These are phyloP conservation scores for Hysterangium stoloniferum DNA, from an alignment of 768 basidiomycete genomes.

Conservation along the genomic window DNA sequence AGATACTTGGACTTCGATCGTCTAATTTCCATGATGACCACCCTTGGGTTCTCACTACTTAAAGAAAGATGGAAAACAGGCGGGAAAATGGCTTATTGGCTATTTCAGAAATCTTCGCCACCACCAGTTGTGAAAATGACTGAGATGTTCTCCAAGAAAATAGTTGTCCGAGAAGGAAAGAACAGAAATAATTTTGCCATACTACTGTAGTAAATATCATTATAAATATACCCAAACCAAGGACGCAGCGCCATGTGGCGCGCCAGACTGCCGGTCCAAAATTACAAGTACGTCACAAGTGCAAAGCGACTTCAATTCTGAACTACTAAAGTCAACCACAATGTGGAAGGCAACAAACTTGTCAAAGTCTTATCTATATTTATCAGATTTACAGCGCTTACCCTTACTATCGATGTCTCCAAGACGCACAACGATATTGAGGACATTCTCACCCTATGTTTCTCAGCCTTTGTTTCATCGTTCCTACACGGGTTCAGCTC, in stretches of 20 bases:
- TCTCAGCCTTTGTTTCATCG: background rate
- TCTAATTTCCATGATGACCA: conserved; percentile 47
- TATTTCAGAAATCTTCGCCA: conserved; percentile 48
- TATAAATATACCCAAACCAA: conserved; percentile 7
- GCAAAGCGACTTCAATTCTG: too few relatives aligned
- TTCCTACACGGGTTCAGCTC: background rate
- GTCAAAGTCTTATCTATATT: too few relatives aligned
- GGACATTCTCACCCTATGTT: background rate
- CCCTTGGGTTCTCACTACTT: conserved; percentile 44
- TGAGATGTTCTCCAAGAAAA: conserved; percentile 46
- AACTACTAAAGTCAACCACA: too few relatives aligned
- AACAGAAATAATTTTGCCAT: conserved; percentile 78
- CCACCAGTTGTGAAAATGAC: background rate
- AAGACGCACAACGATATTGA: too few relatives aligned
- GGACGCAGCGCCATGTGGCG: background rate
- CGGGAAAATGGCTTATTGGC: conserved; percentile 85
- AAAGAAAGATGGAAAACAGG: conserved; percentile 53
- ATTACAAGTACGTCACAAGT: background rate
- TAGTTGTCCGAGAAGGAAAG: conserved; percentile 47
- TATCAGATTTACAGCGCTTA: too few relatives aligned
- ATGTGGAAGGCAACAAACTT: too few relatives aligned
- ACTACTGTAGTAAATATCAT: conserved; percentile 23
- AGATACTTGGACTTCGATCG: conserved; percentile 65
- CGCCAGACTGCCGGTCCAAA: background rate
- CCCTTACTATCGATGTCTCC: too few relatives aligned